phyloP scores from a whole-genome alignment of 129 eudicot species.

The Apium graveolens region DNA sequence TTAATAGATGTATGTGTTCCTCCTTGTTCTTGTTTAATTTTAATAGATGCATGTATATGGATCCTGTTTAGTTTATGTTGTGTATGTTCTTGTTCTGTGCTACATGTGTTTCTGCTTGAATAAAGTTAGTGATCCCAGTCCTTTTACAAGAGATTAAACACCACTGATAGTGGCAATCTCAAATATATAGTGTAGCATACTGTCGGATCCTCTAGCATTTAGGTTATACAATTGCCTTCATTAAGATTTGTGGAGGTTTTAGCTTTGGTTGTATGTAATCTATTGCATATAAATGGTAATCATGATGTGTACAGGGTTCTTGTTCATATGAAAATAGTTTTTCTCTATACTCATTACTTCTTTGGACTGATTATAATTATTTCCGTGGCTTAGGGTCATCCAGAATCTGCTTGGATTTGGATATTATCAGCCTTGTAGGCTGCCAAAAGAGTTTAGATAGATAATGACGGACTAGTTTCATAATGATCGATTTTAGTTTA shows the following conservation, averaged over 20 bases:
- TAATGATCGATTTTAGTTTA: constrained; percentile 31
- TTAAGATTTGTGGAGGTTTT: neutral
- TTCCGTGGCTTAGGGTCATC: constrained; percentile 7
- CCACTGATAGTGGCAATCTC: neutral
- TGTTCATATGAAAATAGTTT: neutral
- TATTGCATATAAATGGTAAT: neutral
- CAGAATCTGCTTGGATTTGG: constrained; percentile 5
- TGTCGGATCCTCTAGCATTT: neutral
- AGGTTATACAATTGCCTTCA: neutral
- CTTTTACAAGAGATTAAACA: neutral
- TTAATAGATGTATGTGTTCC: too few species aligned
- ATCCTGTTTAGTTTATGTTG: too few species aligned
- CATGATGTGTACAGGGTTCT: neutral
- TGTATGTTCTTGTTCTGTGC: too few species aligned
- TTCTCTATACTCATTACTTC: neutral
- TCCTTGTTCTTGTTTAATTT: too few species aligned
- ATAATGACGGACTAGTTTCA: constrained; percentile 16
- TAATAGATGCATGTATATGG: too few species aligned
- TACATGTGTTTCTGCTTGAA: neutral
- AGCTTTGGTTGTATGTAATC: neutral
- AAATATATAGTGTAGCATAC: neutral
- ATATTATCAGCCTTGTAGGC: constrained; percentile 8
- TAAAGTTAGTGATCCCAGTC: neutral
- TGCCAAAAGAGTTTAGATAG: neutral
- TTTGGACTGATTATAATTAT: neutral